phyloP scores from a whole-genome alignment of 1,284 basidiomycete genomes.

The Ceratobasidium sp. region DNA sequence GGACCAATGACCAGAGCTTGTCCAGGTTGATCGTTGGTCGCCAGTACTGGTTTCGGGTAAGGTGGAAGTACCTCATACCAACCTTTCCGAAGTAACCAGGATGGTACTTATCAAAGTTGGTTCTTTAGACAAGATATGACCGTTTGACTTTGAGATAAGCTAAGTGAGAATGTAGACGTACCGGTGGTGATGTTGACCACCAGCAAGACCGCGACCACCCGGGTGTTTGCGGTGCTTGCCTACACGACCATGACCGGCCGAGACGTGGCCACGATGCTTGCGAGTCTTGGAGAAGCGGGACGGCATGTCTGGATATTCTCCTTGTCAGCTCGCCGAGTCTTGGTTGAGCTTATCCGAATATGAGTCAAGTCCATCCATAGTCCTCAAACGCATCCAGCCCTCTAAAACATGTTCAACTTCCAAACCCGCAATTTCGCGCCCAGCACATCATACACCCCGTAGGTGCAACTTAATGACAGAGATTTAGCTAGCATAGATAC shows the following conservation, averaged over 20 bases:
- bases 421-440: constrained; percentile 4
- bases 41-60: constrained; percentile 92
- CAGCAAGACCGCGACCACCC: constrained; percentile 99
- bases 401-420: background rate
- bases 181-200: constrained; percentile 99
- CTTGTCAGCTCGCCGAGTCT: constrained; percentile 1
- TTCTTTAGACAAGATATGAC: no score
- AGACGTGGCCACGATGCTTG: constrained; percentile 99
- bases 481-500: constrained; percentile 33
- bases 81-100: constrained; percentile 99
- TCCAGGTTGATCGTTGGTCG: constrained; percentile 97
- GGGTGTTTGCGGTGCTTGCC: constrained; percentile 99
- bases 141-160: background rate
- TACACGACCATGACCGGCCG: constrained; percentile 98
- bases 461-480: background rate
- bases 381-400: constrained; percentile 21
- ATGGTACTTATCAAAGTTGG: constrained; percentile 95
- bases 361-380: background rate
- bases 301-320: constrained; percentile 73
- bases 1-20: constrained; percentile 89
- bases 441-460: background rate
- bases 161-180: constrained; percentile 60
- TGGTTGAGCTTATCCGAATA: background rate
- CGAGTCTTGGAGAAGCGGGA: constrained; percentile 95
- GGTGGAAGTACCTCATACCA: constrained; percentile 99